A percentile compares a stretch with the other conserved stretches of the same genome.
These are phyloP conservation scores for Phytophthora fragariaefolia DNA, from an alignment of 352 stramenopile species.

Conservation along the genomic window DNA sequence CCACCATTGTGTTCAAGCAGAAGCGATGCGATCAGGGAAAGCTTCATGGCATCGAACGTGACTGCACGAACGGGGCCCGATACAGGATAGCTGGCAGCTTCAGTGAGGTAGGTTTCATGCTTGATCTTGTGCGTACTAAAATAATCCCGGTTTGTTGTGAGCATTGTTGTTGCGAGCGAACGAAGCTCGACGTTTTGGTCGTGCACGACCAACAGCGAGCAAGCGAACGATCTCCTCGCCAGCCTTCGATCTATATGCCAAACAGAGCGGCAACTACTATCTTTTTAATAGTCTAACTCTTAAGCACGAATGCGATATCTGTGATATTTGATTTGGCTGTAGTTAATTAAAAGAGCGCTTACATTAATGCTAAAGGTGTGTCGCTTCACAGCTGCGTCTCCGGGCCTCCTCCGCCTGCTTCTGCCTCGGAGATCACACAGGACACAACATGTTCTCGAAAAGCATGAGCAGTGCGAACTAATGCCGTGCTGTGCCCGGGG, in stretches of 20 bases:
- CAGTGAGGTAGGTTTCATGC: not conserved
- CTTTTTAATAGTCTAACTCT: too few species aligned
- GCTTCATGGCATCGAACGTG: not conserved
- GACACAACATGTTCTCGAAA: conserved; percentile 18
- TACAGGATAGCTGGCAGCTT: not conserved
- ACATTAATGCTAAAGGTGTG: too few species aligned
- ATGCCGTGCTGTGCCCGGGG: too few species aligned
- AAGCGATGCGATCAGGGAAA: not conserved
- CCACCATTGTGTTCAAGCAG: not conserved
- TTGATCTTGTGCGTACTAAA: not conserved
- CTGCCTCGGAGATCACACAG: conserved; percentile 7
- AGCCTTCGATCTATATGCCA: too few species aligned
- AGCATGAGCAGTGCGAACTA: conserved; percentile 27
- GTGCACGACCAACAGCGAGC: too few species aligned
- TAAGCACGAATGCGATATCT: too few species aligned
- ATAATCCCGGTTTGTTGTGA: not conserved
- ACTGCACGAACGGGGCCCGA: not conserved
- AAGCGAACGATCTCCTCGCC: too few species aligned
- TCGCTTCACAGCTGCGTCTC: conserved; percentile 39
- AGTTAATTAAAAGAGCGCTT: too few species aligned
- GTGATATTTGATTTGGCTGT: too few species aligned
- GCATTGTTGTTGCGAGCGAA: not conserved
- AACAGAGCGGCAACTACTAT: too few species aligned
- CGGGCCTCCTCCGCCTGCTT: not conserved
- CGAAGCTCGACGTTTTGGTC: not conserved